These are phyloP conservation scores for Liquidambar formosana DNA, from an alignment of 164 flowering plant species.

Conservation along the genomic window DNA sequence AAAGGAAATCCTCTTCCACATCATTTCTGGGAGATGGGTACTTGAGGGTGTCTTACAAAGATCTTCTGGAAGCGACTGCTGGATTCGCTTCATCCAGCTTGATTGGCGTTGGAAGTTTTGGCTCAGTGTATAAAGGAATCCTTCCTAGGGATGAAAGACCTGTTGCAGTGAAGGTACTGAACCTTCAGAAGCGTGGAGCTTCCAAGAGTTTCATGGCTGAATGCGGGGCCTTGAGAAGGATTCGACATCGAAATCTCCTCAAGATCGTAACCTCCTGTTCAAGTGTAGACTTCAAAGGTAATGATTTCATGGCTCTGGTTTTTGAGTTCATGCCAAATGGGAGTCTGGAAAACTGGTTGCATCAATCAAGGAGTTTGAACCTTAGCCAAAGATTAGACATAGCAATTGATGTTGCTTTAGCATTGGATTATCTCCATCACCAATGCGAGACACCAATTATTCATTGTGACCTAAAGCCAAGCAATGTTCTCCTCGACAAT, in stretches of 20 bases:
- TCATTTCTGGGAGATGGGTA: neutral
- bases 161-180: too few relatives aligned
- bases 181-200: neutral
- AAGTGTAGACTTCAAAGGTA: neutral
- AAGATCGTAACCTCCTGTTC: constrained; percentile 9
- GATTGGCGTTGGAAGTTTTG: constrained; percentile 6
- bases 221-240: neutral
- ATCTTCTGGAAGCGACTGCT: constrained; percentile 12
- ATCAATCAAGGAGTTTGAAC: neutral
- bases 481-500: neutral
- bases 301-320: neutral
- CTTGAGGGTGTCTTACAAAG: constrained; percentile 8
- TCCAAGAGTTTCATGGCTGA: constrained; percentile 6
- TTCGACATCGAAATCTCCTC: constrained; percentile 1
- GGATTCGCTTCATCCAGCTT: constrained; percentile 13
- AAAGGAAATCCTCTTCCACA: neutral
- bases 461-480: constrained; percentile 3
- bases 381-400: neutral
- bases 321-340: constrained; percentile 9
- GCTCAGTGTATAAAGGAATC: neutral
- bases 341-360: constrained; percentile 3
- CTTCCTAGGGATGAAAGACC: too few relatives aligned
- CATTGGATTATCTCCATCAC: constrained; percentile 10
- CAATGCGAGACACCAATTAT: neutral
- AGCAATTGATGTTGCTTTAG: constrained; percentile 9